Percentiles rank a stretch among this genome's conserved stretches.
These are phyloP conservation scores for Didymella keratinophila DNA, from an alignment of 2,329 filamentous ascomycete genomes.

Conservation along the genomic window DNA sequence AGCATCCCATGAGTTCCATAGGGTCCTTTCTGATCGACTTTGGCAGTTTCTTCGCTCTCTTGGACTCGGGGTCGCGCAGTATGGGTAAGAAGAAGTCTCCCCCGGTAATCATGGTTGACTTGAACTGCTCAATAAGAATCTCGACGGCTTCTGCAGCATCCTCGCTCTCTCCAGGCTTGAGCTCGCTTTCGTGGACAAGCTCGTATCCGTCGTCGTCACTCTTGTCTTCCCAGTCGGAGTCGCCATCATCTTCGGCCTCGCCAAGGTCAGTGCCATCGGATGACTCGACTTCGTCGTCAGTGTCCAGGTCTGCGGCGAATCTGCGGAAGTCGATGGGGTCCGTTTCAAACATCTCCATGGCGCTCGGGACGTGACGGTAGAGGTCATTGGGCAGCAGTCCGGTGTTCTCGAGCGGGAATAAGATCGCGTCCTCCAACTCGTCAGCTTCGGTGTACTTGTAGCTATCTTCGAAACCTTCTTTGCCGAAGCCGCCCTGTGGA, in stretches of 20 bases:
- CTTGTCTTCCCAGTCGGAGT: constrained; percentile 12
- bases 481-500: constrained; percentile 15
- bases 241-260: constrained; percentile 18
- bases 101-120: background rate
- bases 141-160: constrained; percentile 21
- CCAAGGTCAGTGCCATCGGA: constrained; percentile 22
- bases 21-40: constrained; percentile 20
- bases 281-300: constrained; percentile 27
- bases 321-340: constrained; percentile 24
- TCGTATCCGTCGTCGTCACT: constrained; percentile 17
- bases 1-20: constrained; percentile 25
- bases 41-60: constrained; percentile 19
- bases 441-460: constrained; percentile 52
- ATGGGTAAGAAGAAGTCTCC: constrained; percentile 29
- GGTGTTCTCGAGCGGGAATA: constrained; percentile 51
- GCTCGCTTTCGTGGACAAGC: background rate
- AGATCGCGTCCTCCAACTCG: constrained; percentile 51
- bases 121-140: constrained; percentile 21
- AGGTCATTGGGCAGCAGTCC: constrained; percentile 31
- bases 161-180: constrained; percentile 13
- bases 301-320: constrained; percentile 31
- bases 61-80: constrained; percentile 16
- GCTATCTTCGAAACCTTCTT: constrained; percentile 32
- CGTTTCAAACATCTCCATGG: constrained; percentile 36
- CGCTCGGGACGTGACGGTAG: constrained; percentile 27